phyloP scores from a whole-genome alignment of 345 rosid species.

The Gossypium anomalum region DNA sequence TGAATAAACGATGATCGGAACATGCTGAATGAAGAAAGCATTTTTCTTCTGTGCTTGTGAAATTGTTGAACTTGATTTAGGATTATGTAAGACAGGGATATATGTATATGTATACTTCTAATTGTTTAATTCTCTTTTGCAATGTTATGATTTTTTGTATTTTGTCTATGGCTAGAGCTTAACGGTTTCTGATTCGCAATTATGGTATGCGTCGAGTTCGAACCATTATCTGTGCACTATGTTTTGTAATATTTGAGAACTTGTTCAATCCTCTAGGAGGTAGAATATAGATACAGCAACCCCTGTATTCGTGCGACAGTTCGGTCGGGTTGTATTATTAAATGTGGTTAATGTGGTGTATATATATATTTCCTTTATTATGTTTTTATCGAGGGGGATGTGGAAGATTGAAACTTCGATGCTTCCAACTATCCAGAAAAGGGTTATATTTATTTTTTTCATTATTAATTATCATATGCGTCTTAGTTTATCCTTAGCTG shows the following conservation, averaged over 20 bases:
- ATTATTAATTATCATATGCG: too few species aligned
- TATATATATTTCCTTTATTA: too few species aligned
- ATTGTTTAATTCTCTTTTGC: not conserved
- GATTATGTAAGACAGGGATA: not conserved
- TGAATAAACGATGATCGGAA: not conserved
- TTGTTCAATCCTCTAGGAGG: not conserved
- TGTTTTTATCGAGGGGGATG: too few species aligned
- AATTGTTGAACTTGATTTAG: not conserved
- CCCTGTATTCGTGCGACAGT: not conserved
- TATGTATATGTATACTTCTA: not conserved
- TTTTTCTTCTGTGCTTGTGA: not conserved
- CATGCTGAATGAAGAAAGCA: not conserved
- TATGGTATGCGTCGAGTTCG: not conserved
- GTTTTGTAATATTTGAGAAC: not conserved
- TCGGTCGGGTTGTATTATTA: not conserved
- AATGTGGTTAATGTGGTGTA: too few species aligned
- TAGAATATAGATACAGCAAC: not conserved
- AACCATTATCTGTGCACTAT: not conserved
- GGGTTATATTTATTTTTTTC: too few species aligned
- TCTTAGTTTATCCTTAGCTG: too few species aligned
- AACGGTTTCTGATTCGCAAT: not conserved
- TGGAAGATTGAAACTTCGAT: not conserved
- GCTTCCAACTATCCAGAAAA: not conserved
- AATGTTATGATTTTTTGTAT: not conserved
- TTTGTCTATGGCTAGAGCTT: not conserved